Conservation (phyloP, 305 asterid species). For the Ajuga reptans region DNA sequence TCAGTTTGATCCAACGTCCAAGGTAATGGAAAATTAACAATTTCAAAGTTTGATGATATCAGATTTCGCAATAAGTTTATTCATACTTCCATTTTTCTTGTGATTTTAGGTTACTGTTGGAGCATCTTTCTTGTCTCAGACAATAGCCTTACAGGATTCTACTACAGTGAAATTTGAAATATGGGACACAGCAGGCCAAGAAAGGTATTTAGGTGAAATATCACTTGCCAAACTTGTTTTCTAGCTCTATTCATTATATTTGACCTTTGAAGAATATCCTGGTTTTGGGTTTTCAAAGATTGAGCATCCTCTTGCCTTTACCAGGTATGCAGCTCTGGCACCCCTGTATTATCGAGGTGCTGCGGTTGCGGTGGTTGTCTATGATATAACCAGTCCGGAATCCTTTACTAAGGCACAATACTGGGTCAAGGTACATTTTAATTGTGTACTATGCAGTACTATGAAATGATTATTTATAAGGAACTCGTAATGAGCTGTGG, state of each 20-base stretch:
- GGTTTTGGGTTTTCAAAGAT: slow-evolving; percentile 4
- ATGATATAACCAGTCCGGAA: slow-evolving; percentile 73
- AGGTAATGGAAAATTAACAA: slow-evolving; percentile 39
- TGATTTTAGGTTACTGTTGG: slow-evolving; percentile 81
- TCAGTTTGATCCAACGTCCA: slow-evolving; percentile 97
- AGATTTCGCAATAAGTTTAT: slow-evolving; percentile 5
- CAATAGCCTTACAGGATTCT: slow-evolving; percentile 82
- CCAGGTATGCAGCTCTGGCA: slow-evolving; percentile 78
- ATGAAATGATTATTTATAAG: neutral
- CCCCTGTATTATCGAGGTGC: slow-evolving; percentile 94
- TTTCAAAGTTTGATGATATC: neutral
- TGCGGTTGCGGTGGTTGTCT: slow-evolving; percentile 84
- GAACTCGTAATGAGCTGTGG: neutral
- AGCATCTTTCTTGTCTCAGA: slow-evolving; percentile 91
- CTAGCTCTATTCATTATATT: neutral
- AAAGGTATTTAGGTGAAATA: slow-evolving; percentile 43
- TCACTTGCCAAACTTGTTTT: slow-evolving; percentile 1
- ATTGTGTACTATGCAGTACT: neutral
- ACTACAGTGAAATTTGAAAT: slow-evolving; percentile 94
- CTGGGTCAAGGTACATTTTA: slow-evolving; percentile 81
- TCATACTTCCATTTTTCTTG: slow-evolving; percentile 15
- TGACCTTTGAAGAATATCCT: neutral
- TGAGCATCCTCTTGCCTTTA: neutral
- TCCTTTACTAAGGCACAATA: slow-evolving; percentile 66
- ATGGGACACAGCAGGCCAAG: slow-evolving; percentile 99